A percentile compares a stretch with the other conserved stretches of the same genome.
These are phyloP conservation scores for Penicillium simplicissimum DNA, from an alignment of 495 filamentous ascomycete genomes.

Conservation along the genomic window DNA sequence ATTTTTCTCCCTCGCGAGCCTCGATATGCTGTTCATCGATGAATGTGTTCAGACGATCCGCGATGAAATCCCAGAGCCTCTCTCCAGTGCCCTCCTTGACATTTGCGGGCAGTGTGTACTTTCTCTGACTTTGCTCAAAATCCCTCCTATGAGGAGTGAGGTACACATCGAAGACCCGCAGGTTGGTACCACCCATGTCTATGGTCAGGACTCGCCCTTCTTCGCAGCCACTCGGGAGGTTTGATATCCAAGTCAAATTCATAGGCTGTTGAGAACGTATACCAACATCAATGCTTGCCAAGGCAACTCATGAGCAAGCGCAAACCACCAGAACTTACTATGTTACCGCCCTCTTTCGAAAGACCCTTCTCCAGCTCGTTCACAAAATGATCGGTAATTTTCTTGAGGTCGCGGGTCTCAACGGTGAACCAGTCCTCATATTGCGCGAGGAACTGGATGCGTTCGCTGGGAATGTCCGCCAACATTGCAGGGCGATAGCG, in stretches of 20 bases:
- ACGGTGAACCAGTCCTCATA: conserved; percentile 78
- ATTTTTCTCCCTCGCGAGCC: conserved; percentile 42
- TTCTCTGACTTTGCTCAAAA: conserved; percentile 90
- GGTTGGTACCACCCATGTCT: conserved; percentile 95
- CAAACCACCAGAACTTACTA: conserved; percentile 57
- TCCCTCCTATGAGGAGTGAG: conserved; percentile 78
- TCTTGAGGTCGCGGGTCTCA: conserved; percentile 70
- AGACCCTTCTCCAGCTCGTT: conserved; percentile 81
- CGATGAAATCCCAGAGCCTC: conserved; percentile 89
- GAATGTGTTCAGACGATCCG: conserved; percentile 83
- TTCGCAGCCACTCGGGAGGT: conserved; percentile 79
- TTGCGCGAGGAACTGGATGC: conserved; percentile 69
- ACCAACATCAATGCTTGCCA: conserved; percentile 11
- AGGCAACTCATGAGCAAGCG: background rate
- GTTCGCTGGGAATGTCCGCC: conserved; percentile 68
- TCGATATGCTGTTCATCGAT: conserved; percentile 75
- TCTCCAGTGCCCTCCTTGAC: conserved; percentile 79
- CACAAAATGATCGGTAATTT: conserved; percentile 83
- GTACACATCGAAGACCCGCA: conserved; percentile 88
- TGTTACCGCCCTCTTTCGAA: conserved; percentile 75
- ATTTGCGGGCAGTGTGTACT: conserved; percentile 86
- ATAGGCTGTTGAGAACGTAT: conserved; percentile 65
- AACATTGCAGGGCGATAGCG: conserved; percentile 53
- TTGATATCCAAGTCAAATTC: conserved; percentile 95
- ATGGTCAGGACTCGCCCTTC: conserved; percentile 83